Percentiles rank a stretch among this genome's conserved stretches.
Conservation (phyloP, 768 basidiomycete genomes). For the Cystobasidium ongulense region DNA sequence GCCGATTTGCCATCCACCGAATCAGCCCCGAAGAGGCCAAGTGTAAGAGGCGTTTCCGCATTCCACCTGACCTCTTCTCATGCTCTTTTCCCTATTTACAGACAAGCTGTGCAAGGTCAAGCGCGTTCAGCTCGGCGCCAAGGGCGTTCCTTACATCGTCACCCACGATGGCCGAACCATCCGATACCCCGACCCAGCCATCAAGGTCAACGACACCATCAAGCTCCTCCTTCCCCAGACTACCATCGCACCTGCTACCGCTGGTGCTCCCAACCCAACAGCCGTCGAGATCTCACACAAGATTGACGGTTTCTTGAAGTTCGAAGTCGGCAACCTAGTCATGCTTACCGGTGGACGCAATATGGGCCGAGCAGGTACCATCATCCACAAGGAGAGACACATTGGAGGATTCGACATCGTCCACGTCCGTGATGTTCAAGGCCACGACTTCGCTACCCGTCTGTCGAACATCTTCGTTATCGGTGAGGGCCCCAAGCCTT, state of each 20-base stretch:
- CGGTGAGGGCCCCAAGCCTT: conserved; percentile 88
- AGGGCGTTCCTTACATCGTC: conserved; percentile 92
- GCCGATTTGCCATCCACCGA: conserved; percentile 98
- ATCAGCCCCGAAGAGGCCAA: conserved; percentile 93
- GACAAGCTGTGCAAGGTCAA: conserved; percentile 54
- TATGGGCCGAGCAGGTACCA: conserved; percentile 96
- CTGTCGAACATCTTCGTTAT: conserved; percentile 97
- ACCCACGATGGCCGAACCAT: conserved; percentile 99
- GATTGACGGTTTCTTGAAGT: conserved; percentile 81
- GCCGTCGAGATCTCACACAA: conserved; percentile 50
- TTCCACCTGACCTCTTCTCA: neutral
- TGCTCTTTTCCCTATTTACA: neutral
- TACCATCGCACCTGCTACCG: conserved; percentile 30
- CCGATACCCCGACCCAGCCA: conserved; percentile 93
- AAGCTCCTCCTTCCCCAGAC: conserved; percentile 86
- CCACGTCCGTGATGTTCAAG: conserved; percentile 89
- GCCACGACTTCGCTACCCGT: conserved; percentile 93
- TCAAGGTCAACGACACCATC: conserved; percentile 89
- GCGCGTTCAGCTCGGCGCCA: conserved; percentile 79
- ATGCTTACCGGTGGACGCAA: conserved; percentile 98
- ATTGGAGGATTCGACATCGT: conserved; percentile 98
- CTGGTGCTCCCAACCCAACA: conserved; percentile 30
- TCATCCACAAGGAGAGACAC: conserved; percentile 94
- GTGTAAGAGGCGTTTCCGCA: conserved; percentile 54
- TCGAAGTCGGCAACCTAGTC: conserved; percentile 87